Base-by-base conservation (phyloP, 2,329 filamentous ascomycete genomes). In the Verticillium alfalfae region DNA sequence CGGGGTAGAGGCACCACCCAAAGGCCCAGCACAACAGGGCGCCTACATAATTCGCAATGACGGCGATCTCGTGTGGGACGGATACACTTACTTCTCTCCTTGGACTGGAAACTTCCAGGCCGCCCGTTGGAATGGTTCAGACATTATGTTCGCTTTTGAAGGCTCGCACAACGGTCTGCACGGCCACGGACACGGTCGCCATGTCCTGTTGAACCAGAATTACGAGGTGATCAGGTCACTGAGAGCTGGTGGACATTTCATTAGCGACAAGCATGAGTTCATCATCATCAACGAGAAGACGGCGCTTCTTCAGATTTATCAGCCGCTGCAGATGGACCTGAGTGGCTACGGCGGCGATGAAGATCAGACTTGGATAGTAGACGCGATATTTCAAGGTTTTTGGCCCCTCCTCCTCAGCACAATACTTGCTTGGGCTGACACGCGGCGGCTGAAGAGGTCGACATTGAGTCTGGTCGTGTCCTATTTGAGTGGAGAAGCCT, bases 41-140 rank as follows among this genome's bases (percentile, higher is more conserved):
- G 79, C 83, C 0, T 86, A 86, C 68, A 86, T 86, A 65, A 80
- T 85, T 65, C 76, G 77, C 6, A 78, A 83, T 65, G 71, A 82
- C 37, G 83, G 83, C 2, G 81, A 85, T 57, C 73, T 86, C 0
- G 74, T 87, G 22, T 86, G 83, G 83, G 85, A 83, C 1, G 81
- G 84, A 2, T 83, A 82, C 60, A 78, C 76, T 4, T 79, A 80
- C 66, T 84, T 79, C 66, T 79, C 77, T 37, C 80, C 80, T 67
- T 84, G 81, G 79, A 70, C 78, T 0, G 78, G 78, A 63, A 85
- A 85, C 67, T 85, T 86, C 70, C 82, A 82, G 63, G 76, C 75
- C 1, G 78, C 72, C 0, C 73, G 74, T 5, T 85, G 78, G 76
- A 78, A 80, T 56, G 83, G 81, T 12, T 71, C 80, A 64, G 78